A percentile compares a stretch with the other conserved stretches of the same genome.
These are phyloP conservation scores for Dorcoceras hygrometricum DNA, from an alignment of 257 asterid species.

Conservation along the genomic window DNA sequence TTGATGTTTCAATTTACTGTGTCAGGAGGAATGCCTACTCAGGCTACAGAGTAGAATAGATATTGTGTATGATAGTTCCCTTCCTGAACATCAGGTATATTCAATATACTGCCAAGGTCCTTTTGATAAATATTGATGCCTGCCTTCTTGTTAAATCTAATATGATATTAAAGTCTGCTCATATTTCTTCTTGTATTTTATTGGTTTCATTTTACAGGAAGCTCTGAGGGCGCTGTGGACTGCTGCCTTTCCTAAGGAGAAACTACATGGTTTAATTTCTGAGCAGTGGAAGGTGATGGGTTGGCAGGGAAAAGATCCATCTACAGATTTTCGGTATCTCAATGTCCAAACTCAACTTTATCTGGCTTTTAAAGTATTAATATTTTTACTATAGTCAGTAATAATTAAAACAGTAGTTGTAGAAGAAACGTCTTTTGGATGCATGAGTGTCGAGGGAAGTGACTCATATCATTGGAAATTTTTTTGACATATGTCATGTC, in stretches of 20 bases:
- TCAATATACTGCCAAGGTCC: constrained; percentile 16
- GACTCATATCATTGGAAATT: neutral
- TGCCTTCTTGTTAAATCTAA: constrained; percentile 12
- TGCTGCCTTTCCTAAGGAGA: constrained; percentile 89
- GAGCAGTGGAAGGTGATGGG: constrained; percentile 99
- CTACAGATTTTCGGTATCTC: constrained; percentile 90
- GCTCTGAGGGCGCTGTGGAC: constrained; percentile 80
- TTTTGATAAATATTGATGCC: constrained; percentile 1
- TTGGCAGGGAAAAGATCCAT: constrained; percentile 99
- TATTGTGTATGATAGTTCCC: constrained; percentile 71
- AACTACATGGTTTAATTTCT: constrained; percentile 72
- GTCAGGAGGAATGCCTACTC: constrained; percentile 86
- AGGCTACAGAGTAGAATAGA: constrained; percentile 85
- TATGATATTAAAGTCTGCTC: constrained; percentile 15
- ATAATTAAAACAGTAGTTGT: neutral
- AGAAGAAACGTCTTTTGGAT: neutral
- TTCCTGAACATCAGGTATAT: constrained; percentile 85
- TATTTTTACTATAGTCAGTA: no score
- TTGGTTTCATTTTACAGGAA: constrained; percentile 48
- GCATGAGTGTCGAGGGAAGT: no score
- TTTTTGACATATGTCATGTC: constrained; percentile 15
- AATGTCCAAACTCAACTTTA: constrained; percentile 20
- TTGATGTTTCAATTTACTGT: constrained; percentile 26
- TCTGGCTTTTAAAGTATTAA: constrained; percentile 1
- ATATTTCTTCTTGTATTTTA: constrained; percentile 12